These are phyloP conservation scores for Crassisporium funariophilum DNA, from an alignment of 768 basidiomycete genomes.

Conservation along the genomic window DNA sequence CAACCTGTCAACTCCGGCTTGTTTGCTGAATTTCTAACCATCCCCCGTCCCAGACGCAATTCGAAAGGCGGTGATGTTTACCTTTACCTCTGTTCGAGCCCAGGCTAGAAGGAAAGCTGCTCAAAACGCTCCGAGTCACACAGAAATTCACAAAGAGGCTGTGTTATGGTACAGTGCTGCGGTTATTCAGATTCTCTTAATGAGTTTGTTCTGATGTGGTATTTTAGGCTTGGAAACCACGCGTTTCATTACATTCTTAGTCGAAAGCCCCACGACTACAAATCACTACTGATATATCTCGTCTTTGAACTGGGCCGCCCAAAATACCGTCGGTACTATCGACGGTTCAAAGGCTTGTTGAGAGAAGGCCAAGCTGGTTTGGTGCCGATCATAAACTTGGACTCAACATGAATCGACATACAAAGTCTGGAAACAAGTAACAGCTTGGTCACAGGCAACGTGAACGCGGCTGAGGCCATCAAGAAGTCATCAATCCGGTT, in stretches of 20 bases:
- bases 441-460: too few relatives aligned
- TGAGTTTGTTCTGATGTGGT: slow-evolving; percentile 7
- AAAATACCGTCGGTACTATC: slow-evolving; percentile 42
- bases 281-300: slow-evolving; percentile 47
- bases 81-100: slow-evolving; percentile 51
- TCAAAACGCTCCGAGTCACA: slow-evolving; percentile 13
- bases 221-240: slow-evolving; percentile 84
- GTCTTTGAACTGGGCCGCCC: slow-evolving; percentile 51
- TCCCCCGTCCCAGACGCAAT: slow-evolving; percentile 52
- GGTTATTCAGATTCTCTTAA: background rate
- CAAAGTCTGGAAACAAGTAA: too few relatives aligned
- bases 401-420: background rate
- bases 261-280: slow-evolving; percentile 52
- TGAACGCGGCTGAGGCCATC: too few relatives aligned
- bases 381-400: slow-evolving; percentile 16
- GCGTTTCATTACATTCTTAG: slow-evolving; percentile 74
- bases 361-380: slow-evolving; percentile 43
- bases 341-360: slow-evolving; percentile 49
- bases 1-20: background rate
- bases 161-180: slow-evolving; percentile 59
- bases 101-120: slow-evolving; percentile 32
- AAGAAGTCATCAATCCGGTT: too few relatives aligned
- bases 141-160: slow-evolving; percentile 48
- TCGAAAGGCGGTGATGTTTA: slow-evolving; percentile 58
- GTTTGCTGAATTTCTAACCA: slow-evolving; percentile 1